phyloP scores from a whole-genome alignment of 305 asterid species.

The Fraxinus baroniana region DNA sequence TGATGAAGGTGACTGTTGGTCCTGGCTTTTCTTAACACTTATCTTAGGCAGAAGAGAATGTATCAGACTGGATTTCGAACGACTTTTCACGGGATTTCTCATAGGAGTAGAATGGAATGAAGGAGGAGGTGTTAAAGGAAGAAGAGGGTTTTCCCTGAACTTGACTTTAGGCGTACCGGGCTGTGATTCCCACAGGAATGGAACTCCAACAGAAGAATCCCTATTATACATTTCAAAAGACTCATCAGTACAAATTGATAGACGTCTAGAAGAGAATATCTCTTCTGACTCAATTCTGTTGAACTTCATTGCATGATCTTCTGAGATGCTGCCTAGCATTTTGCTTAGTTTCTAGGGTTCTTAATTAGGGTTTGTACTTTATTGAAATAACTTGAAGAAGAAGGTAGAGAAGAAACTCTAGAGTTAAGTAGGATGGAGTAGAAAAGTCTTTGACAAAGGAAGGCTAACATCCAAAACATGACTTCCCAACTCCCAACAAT shows the following conservation, averaged over 20 bases:
- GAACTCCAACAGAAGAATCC: slow-evolving; percentile 39
- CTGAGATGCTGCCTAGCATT: slow-evolving; percentile 20
- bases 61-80: slow-evolving; percentile 15
- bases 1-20: slow-evolving; percentile 24
- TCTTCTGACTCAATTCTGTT: slow-evolving; percentile 33
- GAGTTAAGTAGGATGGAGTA: not conserved
- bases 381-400: not conserved
- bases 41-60: slow-evolving; percentile 34
- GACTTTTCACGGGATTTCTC: slow-evolving; percentile 19
- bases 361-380: not conserved
- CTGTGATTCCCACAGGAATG: slow-evolving; percentile 59
- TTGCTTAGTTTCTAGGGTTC: slow-evolving; percentile 9
- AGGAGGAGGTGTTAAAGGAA: slow-evolving; percentile 73
- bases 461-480: not conserved
- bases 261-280: slow-evolving; percentile 11
- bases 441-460: not conserved
- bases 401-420: not conserved
- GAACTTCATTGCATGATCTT: slow-evolving; percentile 26
- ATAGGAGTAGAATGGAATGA: slow-evolving; percentile 37
- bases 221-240: slow-evolving; percentile 45
- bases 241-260: slow-evolving; percentile 20
- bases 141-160: slow-evolving; percentile 29
- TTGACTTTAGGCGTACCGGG: slow-evolving; percentile 56
- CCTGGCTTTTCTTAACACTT: slow-evolving; percentile 26
- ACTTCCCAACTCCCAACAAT: not conserved